Evolutionary conservation across 768 basidiomycete genomes (phyloP).

Genomic region (Mycena pura): DNA sequence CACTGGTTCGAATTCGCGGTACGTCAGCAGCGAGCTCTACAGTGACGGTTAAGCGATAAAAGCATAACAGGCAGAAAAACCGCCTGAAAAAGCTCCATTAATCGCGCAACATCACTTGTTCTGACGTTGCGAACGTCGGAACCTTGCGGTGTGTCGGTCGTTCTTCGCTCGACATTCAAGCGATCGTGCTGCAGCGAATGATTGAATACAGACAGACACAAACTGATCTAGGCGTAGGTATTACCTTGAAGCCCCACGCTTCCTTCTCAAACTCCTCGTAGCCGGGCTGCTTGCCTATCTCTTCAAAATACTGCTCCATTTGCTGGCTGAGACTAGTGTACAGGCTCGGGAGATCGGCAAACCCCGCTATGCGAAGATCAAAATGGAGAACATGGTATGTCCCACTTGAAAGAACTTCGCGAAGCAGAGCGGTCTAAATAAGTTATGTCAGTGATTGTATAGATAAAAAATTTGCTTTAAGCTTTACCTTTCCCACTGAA

Average conservation of each 20-base stretch:
- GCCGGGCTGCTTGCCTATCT: conserved; percentile 63
- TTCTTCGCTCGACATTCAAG: conserved; percentile 70
- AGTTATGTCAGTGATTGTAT: neutral
- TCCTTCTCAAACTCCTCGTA: conserved; percentile 78
- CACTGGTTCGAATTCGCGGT: conserved; percentile 65
- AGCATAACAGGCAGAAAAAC: conserved; percentile 5
- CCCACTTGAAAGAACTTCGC: conserved; percentile 74
- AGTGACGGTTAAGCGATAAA: neutral
- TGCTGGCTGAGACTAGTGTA: conserved; percentile 80
- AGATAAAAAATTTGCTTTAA: neutral
- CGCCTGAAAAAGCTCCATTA: conserved; percentile 88
- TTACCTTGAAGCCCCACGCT: conserved; percentile 80
- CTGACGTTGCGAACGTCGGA: conserved; percentile 58
- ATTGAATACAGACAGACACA: conserved; percentile 5
- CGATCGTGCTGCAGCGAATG: conserved; percentile 68
- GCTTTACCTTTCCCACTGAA: conserved; percentile 76
- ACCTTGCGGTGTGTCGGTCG: conserved; percentile 52
- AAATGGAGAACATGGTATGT: conserved; percentile 84
- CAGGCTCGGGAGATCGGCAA: conserved; percentile 80
- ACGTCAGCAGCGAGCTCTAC: conserved; percentile 73
- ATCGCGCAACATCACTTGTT: conserved; percentile 80
- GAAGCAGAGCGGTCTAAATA: conserved; percentile 72
- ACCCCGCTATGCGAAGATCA: conserved; percentile 83
- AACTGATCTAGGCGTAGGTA: neutral
- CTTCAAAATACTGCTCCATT: conserved; percentile 82